phyloP scores from a whole-genome alignment of 768 basidiomycete genomes.

The Hygrophoropsis aurantiaca region DNA sequence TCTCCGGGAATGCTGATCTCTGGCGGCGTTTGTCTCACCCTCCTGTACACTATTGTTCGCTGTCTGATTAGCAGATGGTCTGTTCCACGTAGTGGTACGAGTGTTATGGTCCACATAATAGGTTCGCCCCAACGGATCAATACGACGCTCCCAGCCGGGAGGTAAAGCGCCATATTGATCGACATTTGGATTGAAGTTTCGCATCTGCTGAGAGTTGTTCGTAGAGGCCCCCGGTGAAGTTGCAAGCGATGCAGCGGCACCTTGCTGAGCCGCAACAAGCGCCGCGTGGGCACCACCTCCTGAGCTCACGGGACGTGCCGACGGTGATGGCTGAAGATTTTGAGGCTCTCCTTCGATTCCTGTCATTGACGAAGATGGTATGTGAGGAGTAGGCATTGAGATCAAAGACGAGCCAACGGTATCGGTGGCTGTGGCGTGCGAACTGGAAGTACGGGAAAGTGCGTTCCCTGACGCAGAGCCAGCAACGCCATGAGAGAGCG shows the following conservation, averaged over 20 bases:
- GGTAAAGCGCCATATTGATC: slow-evolving; percentile 94
- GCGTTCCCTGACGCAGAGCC: slow-evolving; percentile 34
- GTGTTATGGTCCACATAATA: slow-evolving; percentile 99
- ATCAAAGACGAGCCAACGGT: slow-evolving; percentile 38
- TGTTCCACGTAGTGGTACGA: slow-evolving; percentile 95
- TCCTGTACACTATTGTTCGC: slow-evolving; percentile 72
- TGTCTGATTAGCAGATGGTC: slow-evolving; percentile 77
- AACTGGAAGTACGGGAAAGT: slow-evolving; percentile 65
- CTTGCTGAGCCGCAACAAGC: slow-evolving; percentile 18
- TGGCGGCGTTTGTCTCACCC: slow-evolving; percentile 79
- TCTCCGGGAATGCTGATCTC: slow-evolving; percentile 83
- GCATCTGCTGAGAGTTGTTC: slow-evolving; percentile 52
- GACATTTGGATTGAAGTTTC: slow-evolving; percentile 92
- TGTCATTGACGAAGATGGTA: slow-evolving; percentile 21
- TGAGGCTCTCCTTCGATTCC: slow-evolving; percentile 28
- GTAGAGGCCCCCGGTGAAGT: slow-evolving; percentile 40
- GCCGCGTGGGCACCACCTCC: slow-evolving; percentile 17
- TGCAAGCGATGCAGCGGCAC: slow-evolving; percentile 16
- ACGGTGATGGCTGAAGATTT: slow-evolving; percentile 18
- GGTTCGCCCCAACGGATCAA: slow-evolving; percentile 92
- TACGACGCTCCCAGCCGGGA: slow-evolving; percentile 92
- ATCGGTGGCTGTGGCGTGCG: slow-evolving; percentile 59
- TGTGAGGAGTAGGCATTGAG: slow-evolving; percentile 39
- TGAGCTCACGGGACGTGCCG: slow-evolving; percentile 38
- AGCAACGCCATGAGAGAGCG: slow-evolving; percentile 50